phyloP scores from a whole-genome alignment of 2,329 filamentous ascomycete genomes.

The Dendryphion nanum region DNA sequence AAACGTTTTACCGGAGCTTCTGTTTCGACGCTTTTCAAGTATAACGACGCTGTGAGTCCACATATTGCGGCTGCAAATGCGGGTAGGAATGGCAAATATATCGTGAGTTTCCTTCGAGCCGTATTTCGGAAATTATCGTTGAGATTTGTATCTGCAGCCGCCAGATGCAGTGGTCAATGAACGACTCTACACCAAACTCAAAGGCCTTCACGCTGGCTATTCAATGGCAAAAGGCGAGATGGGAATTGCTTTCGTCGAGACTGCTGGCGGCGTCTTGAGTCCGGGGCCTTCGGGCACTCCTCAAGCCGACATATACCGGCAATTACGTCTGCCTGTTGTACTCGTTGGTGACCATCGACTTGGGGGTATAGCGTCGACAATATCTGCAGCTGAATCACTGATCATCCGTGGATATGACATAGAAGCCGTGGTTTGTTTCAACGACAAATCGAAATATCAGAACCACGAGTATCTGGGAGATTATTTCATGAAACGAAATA shows the following conservation, averaged over 20 bases:
- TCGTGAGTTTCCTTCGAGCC: too few species aligned
- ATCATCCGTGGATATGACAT: conserved; percentile 77
- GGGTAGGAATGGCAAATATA: too few species aligned
- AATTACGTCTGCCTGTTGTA: conserved; percentile 69
- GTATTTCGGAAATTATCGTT: too few species aligned
- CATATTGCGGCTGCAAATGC: conserved; percentile 73
- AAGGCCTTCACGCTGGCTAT: conserved; percentile 9
- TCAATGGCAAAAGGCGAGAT: conserved; percentile 4
- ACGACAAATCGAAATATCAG: conserved; percentile 60
- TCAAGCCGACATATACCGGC: conserved; percentile 75
- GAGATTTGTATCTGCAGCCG: too few species aligned
- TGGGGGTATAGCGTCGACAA: conserved; percentile 77
- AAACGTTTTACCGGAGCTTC: conserved; percentile 54
- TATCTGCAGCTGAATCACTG: conserved; percentile 77
- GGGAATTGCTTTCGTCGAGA: conserved; percentile 65
- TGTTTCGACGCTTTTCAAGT: conserved; percentile 67
- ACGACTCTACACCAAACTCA: conserved; percentile 15
- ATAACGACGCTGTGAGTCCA: conserved; percentile 71
- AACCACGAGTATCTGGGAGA: conserved; percentile 67
- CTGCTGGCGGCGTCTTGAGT: conserved; percentile 78
- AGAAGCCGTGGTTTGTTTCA: conserved; percentile 67
- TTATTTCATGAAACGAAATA: conserved; percentile 62
- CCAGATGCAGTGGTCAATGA: conserved; percentile 20
- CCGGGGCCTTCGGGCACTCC: conserved; percentile 73
- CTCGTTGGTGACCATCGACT: conserved; percentile 73